Conservation (phyloP, 495 filamentous ascomycete species). For the Aspergillus haitiensis region DNA sequence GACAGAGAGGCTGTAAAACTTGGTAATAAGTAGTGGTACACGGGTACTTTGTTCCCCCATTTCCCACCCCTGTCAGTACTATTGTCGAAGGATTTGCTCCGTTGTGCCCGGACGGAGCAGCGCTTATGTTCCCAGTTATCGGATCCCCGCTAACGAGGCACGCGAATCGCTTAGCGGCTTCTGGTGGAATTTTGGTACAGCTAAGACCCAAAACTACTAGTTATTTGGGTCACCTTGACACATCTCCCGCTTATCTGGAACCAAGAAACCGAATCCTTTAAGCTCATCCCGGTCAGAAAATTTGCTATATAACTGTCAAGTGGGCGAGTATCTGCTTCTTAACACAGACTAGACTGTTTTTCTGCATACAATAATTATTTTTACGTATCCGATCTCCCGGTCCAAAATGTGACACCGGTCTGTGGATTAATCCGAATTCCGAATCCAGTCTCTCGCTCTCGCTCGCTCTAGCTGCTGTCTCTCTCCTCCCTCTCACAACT, state of each 20-base stretch:
- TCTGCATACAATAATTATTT: neutral
- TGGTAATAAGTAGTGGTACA: too few species aligned
- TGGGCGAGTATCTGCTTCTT: neutral
- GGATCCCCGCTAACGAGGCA: neutral
- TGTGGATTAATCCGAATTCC: constrained; percentile 5
- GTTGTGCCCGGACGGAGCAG: neutral
- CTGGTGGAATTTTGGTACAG: neutral
- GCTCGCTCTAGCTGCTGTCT: neutral
- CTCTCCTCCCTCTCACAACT: neutral
- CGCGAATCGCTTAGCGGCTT: neutral
- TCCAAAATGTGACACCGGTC: neutral
- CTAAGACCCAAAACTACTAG: neutral
- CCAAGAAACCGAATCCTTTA: neutral
- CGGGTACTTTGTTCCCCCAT: neutral
- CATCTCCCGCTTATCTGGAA: neutral
- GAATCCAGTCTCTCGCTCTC: neutral
- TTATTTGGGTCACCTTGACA: neutral
- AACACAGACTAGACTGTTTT: neutral
- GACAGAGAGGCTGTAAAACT: too few species aligned
- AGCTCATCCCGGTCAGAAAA: neutral
- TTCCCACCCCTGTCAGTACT: neutral
- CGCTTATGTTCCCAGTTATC: neutral
- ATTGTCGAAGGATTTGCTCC: neutral
- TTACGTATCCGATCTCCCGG: neutral
- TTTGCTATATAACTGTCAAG: neutral